Percentiles rank a stretch among this genome's conserved stretches.
Evolutionary conservation across 768 basidiomycete species (phyloP).

Genomic region (Tricholoma sp.): DNA sequence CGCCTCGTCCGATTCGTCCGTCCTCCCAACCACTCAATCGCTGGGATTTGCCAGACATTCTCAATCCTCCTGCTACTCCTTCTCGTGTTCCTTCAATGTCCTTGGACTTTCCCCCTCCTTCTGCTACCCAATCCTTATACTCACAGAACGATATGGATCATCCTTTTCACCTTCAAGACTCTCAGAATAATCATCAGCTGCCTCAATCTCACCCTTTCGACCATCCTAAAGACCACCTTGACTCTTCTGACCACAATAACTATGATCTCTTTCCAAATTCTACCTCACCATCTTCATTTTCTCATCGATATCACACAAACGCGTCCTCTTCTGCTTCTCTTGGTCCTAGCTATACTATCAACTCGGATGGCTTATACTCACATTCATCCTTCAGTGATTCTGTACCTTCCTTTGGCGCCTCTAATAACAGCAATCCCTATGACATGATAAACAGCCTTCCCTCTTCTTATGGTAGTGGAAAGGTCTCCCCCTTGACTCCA

Average conservation of each 20-base stretch:
- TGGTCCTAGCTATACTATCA: constrained; percentile 48
- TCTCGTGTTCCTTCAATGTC: constrained; percentile 39
- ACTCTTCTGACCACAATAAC: constrained; percentile 45
- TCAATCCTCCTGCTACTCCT: constrained; percentile 29
- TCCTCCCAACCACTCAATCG: constrained; percentile 27
- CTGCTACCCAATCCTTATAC: constrained; percentile 42
- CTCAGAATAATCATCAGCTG: constrained; percentile 18
- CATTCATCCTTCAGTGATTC: constrained; percentile 57
- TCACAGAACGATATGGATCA: constrained; percentile 54
- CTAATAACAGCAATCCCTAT: constrained; percentile 47
- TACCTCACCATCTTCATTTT: constrained; percentile 33
- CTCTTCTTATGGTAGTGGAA: constrained; percentile 66
- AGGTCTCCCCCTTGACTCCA: constrained; percentile 72
- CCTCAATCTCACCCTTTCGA: constrained; percentile 37
- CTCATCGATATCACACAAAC: constrained; percentile 66
- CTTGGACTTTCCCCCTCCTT: constrained; percentile 47
- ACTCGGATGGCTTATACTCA: constrained; percentile 53
- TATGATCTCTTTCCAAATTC: constrained; percentile 64
- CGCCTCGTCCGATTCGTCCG: constrained; percentile 30
- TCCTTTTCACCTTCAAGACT: constrained; percentile 38
- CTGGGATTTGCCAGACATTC: constrained; percentile 42
- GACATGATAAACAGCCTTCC: constrained; percentile 61
- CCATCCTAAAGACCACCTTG: constrained; percentile 46
- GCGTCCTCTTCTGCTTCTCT: constrained; percentile 70
- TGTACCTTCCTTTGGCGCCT: constrained; percentile 50